Conservation (phyloP, 805 yeast species). For the Candida maesae region DNA sequence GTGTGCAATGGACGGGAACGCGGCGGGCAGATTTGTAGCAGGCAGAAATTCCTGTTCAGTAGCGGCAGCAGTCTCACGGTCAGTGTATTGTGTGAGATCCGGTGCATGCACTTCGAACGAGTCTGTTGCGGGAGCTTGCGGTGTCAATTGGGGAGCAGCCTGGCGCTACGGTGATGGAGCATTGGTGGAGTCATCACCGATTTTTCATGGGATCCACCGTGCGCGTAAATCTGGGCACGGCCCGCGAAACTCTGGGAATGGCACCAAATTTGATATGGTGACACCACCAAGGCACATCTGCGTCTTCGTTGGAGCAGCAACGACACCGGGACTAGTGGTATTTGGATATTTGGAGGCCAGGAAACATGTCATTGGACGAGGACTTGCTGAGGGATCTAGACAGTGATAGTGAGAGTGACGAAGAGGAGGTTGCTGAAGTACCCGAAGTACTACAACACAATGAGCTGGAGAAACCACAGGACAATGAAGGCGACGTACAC, state of each 20-base stretch:
- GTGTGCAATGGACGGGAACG: conserved; percentile 7
- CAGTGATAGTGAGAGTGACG: conserved; percentile 23
- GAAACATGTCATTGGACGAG: conserved; percentile 19
- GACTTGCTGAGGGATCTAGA: conserved; percentile 34
- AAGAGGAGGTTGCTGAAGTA: neutral
- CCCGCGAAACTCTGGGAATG: conserved; percentile 8
- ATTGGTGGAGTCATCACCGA: conserved; percentile 4
- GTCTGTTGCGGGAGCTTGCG: neutral
- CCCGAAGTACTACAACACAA: too few species aligned
- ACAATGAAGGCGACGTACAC: conserved; percentile 8
- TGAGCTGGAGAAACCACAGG: conserved; percentile 1
- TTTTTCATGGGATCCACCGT: neutral
- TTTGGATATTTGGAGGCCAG: too few species aligned
- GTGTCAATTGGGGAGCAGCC: too few species aligned
- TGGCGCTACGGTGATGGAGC: neutral
- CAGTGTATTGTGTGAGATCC: conserved; percentile 6
- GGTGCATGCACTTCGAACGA: conserved; percentile 10
- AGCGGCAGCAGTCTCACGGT: conserved; percentile 11
- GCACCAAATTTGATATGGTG: conserved; percentile 1
- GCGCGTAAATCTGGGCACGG: conserved; percentile 6
- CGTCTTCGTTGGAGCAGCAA: too few species aligned
- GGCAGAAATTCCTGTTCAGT: conserved; percentile 3
- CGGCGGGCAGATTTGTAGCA: neutral
- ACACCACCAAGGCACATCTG: too few species aligned
- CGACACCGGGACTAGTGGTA: too few species aligned